Conservation (phyloP, 495 filamentous ascomycete genomes). For the Bathelium albidoporum region DNA sequence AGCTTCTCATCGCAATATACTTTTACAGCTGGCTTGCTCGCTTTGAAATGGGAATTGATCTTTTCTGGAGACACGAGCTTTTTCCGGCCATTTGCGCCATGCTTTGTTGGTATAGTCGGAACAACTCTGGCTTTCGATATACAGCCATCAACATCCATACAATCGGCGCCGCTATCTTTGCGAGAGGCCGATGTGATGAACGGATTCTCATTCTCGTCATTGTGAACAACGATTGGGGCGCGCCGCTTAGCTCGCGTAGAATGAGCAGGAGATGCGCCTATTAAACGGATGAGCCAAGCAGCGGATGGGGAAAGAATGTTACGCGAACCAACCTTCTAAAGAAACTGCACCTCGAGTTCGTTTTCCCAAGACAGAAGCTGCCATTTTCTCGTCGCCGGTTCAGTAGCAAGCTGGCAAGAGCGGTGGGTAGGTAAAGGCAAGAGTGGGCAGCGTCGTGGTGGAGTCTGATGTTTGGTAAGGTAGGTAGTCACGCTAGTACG, state of each 20-base stretch:
- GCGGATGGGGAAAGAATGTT: background rate
- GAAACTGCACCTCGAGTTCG: conserved; percentile 10
- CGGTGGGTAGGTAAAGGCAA: background rate
- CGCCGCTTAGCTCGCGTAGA: conserved; percentile 53
- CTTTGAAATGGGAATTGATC: conserved; percentile 25
- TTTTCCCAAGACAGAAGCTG: conserved; percentile 18
- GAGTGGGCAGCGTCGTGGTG: background rate
- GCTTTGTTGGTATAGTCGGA: conserved; percentile 24
- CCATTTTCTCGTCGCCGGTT: conserved; percentile 8
- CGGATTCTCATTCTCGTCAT: conserved; percentile 47
- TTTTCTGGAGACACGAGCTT: conserved; percentile 25
- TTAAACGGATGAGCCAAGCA: background rate
- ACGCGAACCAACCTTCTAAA: conserved; percentile 10
- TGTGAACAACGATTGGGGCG: conserved; percentile 35
- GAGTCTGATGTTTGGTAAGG: background rate
- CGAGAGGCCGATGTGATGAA: conserved; percentile 25
- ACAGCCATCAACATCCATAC: conserved; percentile 30
- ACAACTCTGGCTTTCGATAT: background rate
- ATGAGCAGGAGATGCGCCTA: conserved; percentile 16
- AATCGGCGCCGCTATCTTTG: conserved; percentile 13
- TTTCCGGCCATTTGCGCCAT: conserved; percentile 21
- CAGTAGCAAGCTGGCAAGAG: background rate
- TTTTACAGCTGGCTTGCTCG: conserved; percentile 16
- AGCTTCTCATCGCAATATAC: conserved; percentile 16
- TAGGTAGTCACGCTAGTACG: background rate